Evolutionary conservation across 1,139 yeast species (phyloP).

Genomic region (Pneumocystis murina): DNA sequence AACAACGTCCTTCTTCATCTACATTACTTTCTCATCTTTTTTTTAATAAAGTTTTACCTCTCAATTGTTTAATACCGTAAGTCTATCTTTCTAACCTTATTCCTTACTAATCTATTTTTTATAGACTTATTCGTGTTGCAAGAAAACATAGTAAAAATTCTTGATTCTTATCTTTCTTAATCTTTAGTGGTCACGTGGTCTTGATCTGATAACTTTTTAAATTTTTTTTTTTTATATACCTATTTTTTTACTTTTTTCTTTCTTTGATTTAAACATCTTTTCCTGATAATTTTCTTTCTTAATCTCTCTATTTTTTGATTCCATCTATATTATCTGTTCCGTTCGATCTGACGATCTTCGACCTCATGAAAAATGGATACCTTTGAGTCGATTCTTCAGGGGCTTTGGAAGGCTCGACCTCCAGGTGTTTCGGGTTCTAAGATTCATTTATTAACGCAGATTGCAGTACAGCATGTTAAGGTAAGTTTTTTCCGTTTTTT

Average conservation of each 20-base stretch:
- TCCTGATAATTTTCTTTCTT: too few species aligned
- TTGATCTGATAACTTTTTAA: too few species aligned
- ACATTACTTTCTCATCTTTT: constrained; percentile 61
- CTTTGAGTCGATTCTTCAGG: constrained; percentile 56
- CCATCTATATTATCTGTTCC: too few species aligned
- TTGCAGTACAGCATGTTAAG: constrained; percentile 56
- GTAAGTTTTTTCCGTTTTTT: constrained; percentile 17
- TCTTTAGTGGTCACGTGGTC: too few species aligned
- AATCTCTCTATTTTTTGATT: too few species aligned
- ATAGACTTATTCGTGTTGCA: constrained; percentile 5
- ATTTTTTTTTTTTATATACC: too few species aligned
- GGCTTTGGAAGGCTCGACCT: constrained; percentile 60
- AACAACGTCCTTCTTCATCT: constrained; percentile 65
- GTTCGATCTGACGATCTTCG: too few species aligned
- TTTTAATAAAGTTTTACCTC: constrained; percentile 57
- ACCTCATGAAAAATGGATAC: constrained; percentile 30
- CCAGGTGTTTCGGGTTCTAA: constrained; percentile 95
- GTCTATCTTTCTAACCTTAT: constrained; percentile 75
- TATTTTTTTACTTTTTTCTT: too few species aligned
- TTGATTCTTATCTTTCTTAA: too few species aligned
- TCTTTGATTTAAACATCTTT: too few species aligned
- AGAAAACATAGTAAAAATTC: neutral
- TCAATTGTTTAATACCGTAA: constrained; percentile 65
- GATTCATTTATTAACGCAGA: constrained; percentile 67
- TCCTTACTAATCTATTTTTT: constrained; percentile 34